Evolutionary conservation across 2,329 filamentous ascomycete species (phyloP), one percentile per base, ranked within the genome.

Genomic region (Xylariaceae sp.): DNA sequence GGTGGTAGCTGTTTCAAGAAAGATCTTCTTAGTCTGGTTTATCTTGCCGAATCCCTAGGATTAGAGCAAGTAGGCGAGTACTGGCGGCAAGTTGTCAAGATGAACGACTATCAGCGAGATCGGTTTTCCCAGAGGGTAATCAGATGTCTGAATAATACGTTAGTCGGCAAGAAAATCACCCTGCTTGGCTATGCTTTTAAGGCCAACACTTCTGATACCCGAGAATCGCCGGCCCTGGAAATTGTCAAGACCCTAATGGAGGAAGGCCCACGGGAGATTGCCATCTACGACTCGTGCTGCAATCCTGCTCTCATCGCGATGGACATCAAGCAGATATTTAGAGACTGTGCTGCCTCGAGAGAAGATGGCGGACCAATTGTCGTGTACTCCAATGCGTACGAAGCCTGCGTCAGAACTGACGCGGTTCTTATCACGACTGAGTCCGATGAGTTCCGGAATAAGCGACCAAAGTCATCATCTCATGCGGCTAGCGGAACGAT

Each of bases 1-100:
- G 86, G 87, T 41, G 87, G 87, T 16, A 85, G 80, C 46, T 91
- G 87, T 64, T 89, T 91, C 71, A 81, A 84, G 62, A 91, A 91
- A 64, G 87, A 91, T 57, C 78, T 89, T 32, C 71, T 87, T 37
- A 85, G 78, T 61, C 67, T 91, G 29, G 77, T 83, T 15, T 89
- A 90, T 64, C 72, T 90, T 22, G 81, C 86, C 13, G 81, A 87
- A 53, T 79, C 76, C 3, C 70, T 89, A 41, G 77, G 82, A 38
- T 69, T 89, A 9, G 73, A 76, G 3, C 83, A 89, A 53, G 85
- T 90, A 0, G 83, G 80, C 26, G 75, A 80, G 48, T 90, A 89
- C 66, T 91, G 86, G 86, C 72, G 73, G 45, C 74, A 80, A 42
- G 84, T 91, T 3, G 74, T 89, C 46, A 76, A 74, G 53, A 85